Conservation (phyloP, 768 basidiomycete genomes). For the Lactarius deliciosus region DNA sequence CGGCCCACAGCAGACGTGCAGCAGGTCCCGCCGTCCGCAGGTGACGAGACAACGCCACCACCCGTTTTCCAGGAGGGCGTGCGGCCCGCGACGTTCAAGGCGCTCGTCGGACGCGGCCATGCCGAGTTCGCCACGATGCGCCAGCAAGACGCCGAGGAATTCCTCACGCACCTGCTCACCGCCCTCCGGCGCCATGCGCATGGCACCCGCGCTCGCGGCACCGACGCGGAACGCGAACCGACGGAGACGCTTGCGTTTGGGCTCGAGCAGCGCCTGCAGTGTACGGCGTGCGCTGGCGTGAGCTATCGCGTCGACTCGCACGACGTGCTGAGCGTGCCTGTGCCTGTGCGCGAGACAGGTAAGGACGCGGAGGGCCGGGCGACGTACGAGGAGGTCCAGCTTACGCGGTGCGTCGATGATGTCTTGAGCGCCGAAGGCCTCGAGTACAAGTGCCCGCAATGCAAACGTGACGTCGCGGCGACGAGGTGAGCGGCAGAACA, state of each 20-base stretch:
- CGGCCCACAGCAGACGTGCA: slow-evolving; percentile 37
- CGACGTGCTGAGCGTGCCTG: slow-evolving; percentile 78
- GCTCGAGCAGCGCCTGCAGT: slow-evolving; percentile 81
- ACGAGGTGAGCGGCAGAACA: slow-evolving; percentile 55
- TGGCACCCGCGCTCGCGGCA: slow-evolving; percentile 36
- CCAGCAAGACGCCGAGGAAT: slow-evolving; percentile 97
- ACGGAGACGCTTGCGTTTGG: slow-evolving; percentile 79
- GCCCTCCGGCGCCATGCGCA: slow-evolving; percentile 66
- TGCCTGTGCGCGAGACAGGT: slow-evolving; percentile 63
- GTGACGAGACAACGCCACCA: slow-evolving; percentile 22
- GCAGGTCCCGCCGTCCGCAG: slow-evolving; percentile 29
- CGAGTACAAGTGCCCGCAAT: slow-evolving; percentile 80
- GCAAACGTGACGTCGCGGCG: slow-evolving; percentile 66
- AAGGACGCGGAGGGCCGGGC: slow-evolving; percentile 61
- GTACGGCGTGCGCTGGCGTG: slow-evolving; percentile 72
- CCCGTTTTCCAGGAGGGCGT: slow-evolving; percentile 83
- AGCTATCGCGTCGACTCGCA: slow-evolving; percentile 74
- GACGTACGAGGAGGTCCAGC: slow-evolving; percentile 58
- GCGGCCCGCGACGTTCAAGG: slow-evolving; percentile 80
- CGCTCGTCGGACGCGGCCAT: slow-evolving; percentile 88
- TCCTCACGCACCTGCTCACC: slow-evolving; percentile 78
- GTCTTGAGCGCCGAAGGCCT: slow-evolving; percentile 61
- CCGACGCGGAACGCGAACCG: slow-evolving; percentile 54
- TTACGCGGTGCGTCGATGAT: slow-evolving; percentile 61
- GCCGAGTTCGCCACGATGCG: slow-evolving; percentile 94